Percentiles rank a stretch among this genome's conserved stretches.
Conservation (phyloP, 305 asterid genomes). For the Fraxinus sp. region DNA sequence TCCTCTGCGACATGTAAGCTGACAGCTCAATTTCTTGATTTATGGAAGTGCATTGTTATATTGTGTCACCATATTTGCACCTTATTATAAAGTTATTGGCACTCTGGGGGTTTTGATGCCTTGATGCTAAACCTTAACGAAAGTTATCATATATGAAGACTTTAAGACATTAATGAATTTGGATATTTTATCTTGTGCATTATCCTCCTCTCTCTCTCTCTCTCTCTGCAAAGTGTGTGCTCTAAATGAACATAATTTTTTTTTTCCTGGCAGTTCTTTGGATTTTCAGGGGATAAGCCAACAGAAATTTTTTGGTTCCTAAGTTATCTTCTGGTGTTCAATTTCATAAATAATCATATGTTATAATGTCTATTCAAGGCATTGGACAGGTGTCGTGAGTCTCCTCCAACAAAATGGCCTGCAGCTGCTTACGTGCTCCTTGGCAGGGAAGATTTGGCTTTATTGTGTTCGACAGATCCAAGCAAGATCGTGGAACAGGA, state of each 20-base stretch:
- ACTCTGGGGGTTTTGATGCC: neutral
- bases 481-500: conserved; percentile 57
- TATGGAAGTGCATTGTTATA: conserved; percentile 17
- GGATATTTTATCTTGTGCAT: conserved; percentile 7
- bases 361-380: conserved; percentile 47
- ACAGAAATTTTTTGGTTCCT: conserved; percentile 1
- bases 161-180: neutral
- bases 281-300: conserved; percentile 1
- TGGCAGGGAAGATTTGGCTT: conserved; percentile 95
- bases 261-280: neutral
- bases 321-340: conserved; percentile 19
- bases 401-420: conserved; percentile 96
- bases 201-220: no score
- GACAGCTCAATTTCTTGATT: conserved; percentile 12
- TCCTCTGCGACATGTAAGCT: conserved; percentile 91
- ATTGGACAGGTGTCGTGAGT: conserved; percentile 87
- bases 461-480: conserved; percentile 57
- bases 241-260: conserved; percentile 10
- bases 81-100: neutral
- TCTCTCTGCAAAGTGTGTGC: neutral
- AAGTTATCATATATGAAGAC: neutral
- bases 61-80: conserved; percentile 4
- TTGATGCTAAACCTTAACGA: neutral
- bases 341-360: conserved; percentile 12
- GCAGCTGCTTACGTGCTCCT: conserved; percentile 90